A percentile compares a stretch with the other conserved stretches of the same genome.
Conservation (phyloP, 2,329 filamentous ascomycete species). For the Xylaria sp. region DNA sequence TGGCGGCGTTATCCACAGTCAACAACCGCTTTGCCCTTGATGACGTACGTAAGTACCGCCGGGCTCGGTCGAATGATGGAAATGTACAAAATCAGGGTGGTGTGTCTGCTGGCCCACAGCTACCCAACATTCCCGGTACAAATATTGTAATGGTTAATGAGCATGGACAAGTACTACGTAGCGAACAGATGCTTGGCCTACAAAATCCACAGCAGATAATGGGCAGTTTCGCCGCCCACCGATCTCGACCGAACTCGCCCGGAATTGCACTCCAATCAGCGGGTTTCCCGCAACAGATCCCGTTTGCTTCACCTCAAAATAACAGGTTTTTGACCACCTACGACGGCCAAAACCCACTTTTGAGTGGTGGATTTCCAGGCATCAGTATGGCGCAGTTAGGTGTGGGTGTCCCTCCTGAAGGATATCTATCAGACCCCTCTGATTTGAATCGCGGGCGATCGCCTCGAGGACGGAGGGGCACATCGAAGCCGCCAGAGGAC, state of each 20-base stretch:
- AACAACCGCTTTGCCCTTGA: constrained; percentile 98
- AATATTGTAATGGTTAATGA: constrained; percentile 96
- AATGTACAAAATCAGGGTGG: constrained; percentile 65
- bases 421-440: constrained; percentile 92
- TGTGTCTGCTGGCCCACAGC: constrained; percentile 69
- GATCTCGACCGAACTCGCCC: constrained; percentile 88
- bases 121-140: constrained; percentile 67
- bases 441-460: constrained; percentile 90
- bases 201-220: constrained; percentile 72
- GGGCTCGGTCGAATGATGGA: constrained; percentile 86
- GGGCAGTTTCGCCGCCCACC: constrained; percentile 65
- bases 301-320: constrained; percentile 86
- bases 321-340: constrained; percentile 94
- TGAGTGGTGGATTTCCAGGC: constrained; percentile 71
- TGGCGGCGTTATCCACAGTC: constrained; percentile 93
- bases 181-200: constrained; percentile 83
- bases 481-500: constrained; percentile 96
- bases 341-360: constrained; percentile 73
- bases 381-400: constrained; percentile 77
- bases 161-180: constrained; percentile 82
- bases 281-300: constrained; percentile 64
- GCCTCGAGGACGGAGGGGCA: constrained; percentile 88
- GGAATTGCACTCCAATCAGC: constrained; percentile 78
- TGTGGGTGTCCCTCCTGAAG: constrained; percentile 72
- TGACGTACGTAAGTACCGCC: constrained; percentile 94